Conservation (phyloP, 2,329 filamentous ascomycete species). For the Aspergillus quadricinctus region DNA sequence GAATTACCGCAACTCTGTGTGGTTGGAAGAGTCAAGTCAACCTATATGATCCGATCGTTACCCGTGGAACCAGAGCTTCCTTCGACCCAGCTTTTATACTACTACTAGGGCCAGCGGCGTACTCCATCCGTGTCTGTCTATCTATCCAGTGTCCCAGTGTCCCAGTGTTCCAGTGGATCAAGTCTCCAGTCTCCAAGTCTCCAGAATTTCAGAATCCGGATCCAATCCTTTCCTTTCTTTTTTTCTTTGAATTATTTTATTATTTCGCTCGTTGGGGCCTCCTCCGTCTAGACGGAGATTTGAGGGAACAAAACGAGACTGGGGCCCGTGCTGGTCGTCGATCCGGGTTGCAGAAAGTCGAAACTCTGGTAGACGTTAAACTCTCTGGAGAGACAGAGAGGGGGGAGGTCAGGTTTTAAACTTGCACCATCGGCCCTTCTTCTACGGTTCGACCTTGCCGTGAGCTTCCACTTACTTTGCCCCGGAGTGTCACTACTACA, state of each 20-base stretch:
- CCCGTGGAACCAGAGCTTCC: conserved; percentile 23
- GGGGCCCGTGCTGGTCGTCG: conserved; percentile 22
- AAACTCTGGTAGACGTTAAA: conserved; percentile 27
- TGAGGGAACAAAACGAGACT: conserved; percentile 3
- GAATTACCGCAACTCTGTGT: conserved; percentile 25
- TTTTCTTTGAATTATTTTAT: not conserved
- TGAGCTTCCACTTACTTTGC: conserved; percentile 17
- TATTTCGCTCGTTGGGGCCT: not conserved
- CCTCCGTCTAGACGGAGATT: not conserved
- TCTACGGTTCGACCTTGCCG: conserved; percentile 16
- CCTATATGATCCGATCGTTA: conserved; percentile 23
- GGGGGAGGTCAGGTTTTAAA: conserved; percentile 15
- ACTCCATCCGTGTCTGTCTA: not conserved
- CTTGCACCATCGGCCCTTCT: conserved; percentile 16
- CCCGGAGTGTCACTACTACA: conserved; percentile 1
- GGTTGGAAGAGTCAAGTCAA: conserved; percentile 14
- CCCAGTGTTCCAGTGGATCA: not conserved
- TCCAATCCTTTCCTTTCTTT: not conserved
- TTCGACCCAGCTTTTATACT: conserved; percentile 12
- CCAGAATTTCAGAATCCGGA: not conserved
- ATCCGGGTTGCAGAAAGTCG: conserved; percentile 18
- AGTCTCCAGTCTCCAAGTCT: not conserved
- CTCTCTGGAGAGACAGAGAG: conserved; percentile 4
- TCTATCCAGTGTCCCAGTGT: not conserved
- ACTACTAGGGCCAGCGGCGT: conserved; percentile 9